Base-by-base conservation (phyloP, 306 rosid genomes). In the Boehmeria nivea region DNA sequence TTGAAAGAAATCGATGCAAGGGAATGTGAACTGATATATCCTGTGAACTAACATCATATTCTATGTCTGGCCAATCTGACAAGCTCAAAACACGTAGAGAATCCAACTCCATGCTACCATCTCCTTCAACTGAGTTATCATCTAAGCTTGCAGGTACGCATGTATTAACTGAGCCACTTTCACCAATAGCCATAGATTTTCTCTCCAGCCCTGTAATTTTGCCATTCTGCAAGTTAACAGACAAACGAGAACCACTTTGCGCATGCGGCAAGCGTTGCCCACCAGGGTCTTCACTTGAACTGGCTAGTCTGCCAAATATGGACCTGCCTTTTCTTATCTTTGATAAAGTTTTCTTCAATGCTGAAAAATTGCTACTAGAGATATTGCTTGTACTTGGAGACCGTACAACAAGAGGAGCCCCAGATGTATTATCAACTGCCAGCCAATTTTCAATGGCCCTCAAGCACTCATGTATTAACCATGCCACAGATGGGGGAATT, bases 1-100 rank as follows among this genome's bases (percentile, higher is more conserved):
- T 68, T 51, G 99, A 85, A 58, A 93, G 84, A 43, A 93, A 72
- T 27, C 96, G 82, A 68, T 93, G 99, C 54, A 93, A 78, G 1
- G 95, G 96, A 63, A 79, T 72, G 78, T 93, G 99, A 63, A 85
- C 66, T 42, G 96, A 93, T 64, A 93, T 70, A 57, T 85, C 94
- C 74, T 84, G 95, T 1, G 68, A 83, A 68, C 95, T 93, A 73
- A 83, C 95, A 77, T 93, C 89, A 69, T 83, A 85, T 24, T 58
- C 68, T 78, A 87, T 88, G 20, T 79, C 79, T 19, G 95, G 95
- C 99, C 99, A 93, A 71, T 81, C 88, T 46, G 95, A 61, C 56
- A 49, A 73, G 72, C 88, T 83, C 54, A 93, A 70, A 67, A 73
- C 55, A 52, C 54, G 83, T 8, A 79, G 69, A 50, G 77, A 76